A percentile compares a stretch with the other conserved stretches of the same genome.
Conservation (phyloP, 192 early-diverging fungal species). For the Cetraspora pellucida region DNA sequence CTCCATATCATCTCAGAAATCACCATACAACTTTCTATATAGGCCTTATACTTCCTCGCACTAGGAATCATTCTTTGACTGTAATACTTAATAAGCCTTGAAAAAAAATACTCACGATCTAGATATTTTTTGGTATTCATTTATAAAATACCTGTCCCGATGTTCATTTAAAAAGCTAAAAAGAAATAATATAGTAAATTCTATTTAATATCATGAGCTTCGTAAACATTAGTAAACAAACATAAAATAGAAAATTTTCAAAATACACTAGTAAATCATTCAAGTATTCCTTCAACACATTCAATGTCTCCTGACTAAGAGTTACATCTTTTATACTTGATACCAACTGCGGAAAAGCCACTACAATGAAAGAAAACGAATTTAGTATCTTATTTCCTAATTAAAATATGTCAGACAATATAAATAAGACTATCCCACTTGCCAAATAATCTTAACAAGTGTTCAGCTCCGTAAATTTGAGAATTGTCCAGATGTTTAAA, state of each 20-base stretch:
- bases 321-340: not conserved
- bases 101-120: too few species aligned
- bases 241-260: not conserved
- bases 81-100: too few species aligned
- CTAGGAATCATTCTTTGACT: too few species aligned
- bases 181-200: not conserved
- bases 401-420: not conserved
- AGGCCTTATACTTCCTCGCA: too few species aligned
- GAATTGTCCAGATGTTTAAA: conserved; percentile 74
- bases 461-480: conserved; percentile 95
- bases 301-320: not conserved
- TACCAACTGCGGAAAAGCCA: not conserved
- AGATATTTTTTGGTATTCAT: not conserved
- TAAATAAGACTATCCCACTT: conserved; percentile 6
- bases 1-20: too few species aligned
- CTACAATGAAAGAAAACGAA: not conserved
- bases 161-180: not conserved
- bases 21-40: too few species aligned
- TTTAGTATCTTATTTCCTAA: not conserved
- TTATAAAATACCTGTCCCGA: not conserved
- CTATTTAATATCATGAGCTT: not conserved
- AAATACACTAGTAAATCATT: not conserved
- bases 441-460: conserved; percentile 94
- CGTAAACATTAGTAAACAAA: not conserved
- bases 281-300: not conserved